These are phyloP conservation scores for Phialophora verrucosa DNA, from an alignment of 2,329 filamentous ascomycete genomes.

Conservation along the genomic window DNA sequence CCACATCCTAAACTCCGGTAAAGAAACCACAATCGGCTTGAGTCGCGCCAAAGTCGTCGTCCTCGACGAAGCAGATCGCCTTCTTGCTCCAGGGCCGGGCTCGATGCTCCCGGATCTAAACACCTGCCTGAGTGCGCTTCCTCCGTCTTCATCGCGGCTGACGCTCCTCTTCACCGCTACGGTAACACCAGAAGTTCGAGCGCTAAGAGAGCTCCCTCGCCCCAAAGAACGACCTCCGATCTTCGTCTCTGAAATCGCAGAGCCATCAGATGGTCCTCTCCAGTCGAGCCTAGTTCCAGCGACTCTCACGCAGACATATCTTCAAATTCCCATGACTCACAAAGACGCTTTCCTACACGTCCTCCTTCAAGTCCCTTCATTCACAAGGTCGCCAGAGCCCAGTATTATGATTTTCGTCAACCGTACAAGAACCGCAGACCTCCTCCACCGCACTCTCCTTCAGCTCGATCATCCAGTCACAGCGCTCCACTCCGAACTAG, in stretches of 20 bases:
- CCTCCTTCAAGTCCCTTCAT: constrained; percentile 61
- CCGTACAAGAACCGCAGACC: constrained; percentile 82
- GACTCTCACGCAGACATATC: constrained; percentile 80
- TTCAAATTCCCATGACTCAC: constrained; percentile 88
- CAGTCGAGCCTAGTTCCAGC: constrained; percentile 73
- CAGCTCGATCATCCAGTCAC: constrained; percentile 89
- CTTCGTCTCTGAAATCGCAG: constrained; percentile 88
- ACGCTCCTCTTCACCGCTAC: constrained; percentile 96
- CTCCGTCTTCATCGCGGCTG: constrained; percentile 78
- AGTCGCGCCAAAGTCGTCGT: constrained; percentile 82
- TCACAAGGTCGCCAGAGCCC: constrained; percentile 52
- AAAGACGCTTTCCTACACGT: constrained; percentile 94
- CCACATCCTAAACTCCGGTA: constrained; percentile 87
- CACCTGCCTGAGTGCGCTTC: constrained; percentile 81
- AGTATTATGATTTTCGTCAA: constrained; percentile 94
- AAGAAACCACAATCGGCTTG: constrained; percentile 85
- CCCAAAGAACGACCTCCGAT: constrained; percentile 74
- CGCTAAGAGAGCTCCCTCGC: constrained; percentile 77
- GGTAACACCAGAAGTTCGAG: constrained; percentile 87
- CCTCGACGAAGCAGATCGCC: constrained; percentile 91
- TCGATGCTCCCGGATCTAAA: constrained; percentile 96
- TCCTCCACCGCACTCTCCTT: constrained; percentile 85
- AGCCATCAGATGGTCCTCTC: constrained; percentile 71
- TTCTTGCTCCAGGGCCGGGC: constrained; percentile 75
- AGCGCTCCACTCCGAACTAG: constrained; percentile 83